phyloP scores from a whole-genome alignment of 176 grass and related monocot species.

The Oryza meyeriana region DNA sequence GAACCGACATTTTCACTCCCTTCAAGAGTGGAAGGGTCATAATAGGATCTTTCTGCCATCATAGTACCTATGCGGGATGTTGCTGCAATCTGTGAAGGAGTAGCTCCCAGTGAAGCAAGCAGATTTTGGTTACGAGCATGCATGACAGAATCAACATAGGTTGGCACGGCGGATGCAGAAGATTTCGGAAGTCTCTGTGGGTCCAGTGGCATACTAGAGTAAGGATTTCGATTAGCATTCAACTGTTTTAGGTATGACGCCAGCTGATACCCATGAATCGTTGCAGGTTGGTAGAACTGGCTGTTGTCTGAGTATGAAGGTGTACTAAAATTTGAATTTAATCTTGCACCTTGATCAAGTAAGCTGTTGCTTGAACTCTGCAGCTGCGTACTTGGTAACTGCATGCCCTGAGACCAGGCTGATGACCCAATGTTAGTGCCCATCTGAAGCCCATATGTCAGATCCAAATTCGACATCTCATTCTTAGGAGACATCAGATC shows the following conservation, averaged over 20 bases:
- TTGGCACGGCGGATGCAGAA: conserved; percentile 42
- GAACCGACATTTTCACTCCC: conserved; percentile 45
- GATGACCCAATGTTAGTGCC: conserved; percentile 46
- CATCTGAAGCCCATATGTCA: conserved; percentile 72
- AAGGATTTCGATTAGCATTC: conserved; percentile 56
- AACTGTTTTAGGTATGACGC: conserved; percentile 72
- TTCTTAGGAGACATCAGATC: conserved; percentile 46
- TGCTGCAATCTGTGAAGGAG: conserved; percentile 57
- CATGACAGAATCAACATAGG: conserved; percentile 52
- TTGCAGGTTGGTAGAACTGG: conserved; percentile 90
- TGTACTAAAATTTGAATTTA: conserved; percentile 55
- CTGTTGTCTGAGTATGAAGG: conserved; percentile 61
- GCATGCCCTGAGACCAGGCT: conserved; percentile 77
- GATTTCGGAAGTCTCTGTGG: conserved; percentile 50
- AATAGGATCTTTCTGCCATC: conserved; percentile 61
- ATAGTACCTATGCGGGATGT: conserved; percentile 49
- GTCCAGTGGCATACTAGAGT: conserved; percentile 59
- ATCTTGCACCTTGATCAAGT: conserved; percentile 53
- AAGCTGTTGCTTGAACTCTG: conserved; percentile 50
- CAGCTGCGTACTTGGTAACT: conserved; percentile 46
- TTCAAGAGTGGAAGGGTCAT: conserved; percentile 64
- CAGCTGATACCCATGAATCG: conserved; percentile 90
- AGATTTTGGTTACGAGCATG: conserved; percentile 57
- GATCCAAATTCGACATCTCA: conserved; percentile 51
- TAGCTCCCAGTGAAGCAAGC: conserved; percentile 56